Evolutionary conservation across 2,329 filamentous ascomycete genomes (phyloP).

Genomic region (Aspergillus fischeri): DNA sequence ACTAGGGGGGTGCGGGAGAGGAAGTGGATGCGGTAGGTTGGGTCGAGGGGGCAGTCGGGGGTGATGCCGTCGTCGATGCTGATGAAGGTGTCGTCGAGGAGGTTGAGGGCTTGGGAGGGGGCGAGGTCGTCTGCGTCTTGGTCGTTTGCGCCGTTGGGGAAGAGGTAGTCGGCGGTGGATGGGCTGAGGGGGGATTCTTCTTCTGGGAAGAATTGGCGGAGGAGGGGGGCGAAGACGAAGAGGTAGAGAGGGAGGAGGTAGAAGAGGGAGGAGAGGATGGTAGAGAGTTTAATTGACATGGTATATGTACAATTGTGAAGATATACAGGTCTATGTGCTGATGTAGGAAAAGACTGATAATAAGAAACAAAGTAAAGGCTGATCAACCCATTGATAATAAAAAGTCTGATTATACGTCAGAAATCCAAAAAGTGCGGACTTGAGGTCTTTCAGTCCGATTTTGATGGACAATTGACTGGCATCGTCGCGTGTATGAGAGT

Average conservation of each 20-base stretch:
- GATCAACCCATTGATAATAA: neutral
- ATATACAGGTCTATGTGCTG: neutral
- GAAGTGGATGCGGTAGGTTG: constrained; percentile 42
- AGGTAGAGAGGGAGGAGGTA: constrained; percentile 37
- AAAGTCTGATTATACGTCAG: neutral
- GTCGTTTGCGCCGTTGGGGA: neutral
- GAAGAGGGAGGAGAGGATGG: constrained; percentile 30
- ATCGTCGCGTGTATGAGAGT: neutral
- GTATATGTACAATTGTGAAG: neutral
- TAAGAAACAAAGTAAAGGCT: neutral
- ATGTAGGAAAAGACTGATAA: neutral
- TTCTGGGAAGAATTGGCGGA: constrained; percentile 21
- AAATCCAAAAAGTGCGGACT: neutral
- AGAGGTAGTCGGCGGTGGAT: no score
- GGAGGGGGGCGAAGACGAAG: constrained; percentile 31
- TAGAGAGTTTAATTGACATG: constrained; percentile 21
- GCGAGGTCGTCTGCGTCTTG: constrained; percentile 5
- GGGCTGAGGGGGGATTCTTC: no score
- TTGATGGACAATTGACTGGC: neutral
- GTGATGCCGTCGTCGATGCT: constrained; percentile 31
- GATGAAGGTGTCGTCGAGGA: constrained; percentile 30
- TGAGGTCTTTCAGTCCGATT: neutral
- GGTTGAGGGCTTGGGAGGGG: constrained; percentile 15
- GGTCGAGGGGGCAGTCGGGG: constrained; percentile 19
- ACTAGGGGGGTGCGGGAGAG: constrained; percentile 53